phyloP scores from a whole-genome alignment of 352 stramenopile species.

The Globisporangium camurandrum region DNA sequence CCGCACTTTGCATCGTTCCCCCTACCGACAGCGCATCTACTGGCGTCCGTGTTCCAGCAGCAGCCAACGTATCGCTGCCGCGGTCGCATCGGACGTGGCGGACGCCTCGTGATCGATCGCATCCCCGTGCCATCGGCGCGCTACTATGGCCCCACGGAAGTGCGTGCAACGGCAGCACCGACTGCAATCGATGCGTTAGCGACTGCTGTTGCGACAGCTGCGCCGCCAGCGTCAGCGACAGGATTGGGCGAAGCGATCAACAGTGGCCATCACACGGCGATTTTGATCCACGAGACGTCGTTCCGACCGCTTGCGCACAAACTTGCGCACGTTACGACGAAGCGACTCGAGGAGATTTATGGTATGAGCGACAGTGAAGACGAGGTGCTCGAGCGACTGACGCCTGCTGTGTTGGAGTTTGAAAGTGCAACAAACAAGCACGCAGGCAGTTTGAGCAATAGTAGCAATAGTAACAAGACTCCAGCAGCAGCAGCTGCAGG shows the following conservation, averaged over 20 bases:
- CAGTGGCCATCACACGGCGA: constrained; percentile 36
- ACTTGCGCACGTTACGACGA: constrained; percentile 42
- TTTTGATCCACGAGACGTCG: constrained; percentile 59
- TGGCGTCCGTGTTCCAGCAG: constrained; percentile 63
- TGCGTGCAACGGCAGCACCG: constrained; percentile 24
- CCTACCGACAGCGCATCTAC: constrained; percentile 43
- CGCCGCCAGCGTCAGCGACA: constrained; percentile 1
- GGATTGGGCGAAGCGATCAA: constrained; percentile 11
- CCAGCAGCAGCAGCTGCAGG: constrained; percentile 14
- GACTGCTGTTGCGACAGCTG: neutral
- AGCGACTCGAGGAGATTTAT: constrained; percentile 73
- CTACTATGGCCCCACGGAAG: constrained; percentile 47
- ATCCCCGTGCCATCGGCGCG: constrained; percentile 45
- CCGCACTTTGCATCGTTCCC: constrained; percentile 64
- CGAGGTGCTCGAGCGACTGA: constrained; percentile 58
- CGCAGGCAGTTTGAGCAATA: constrained; percentile 5
- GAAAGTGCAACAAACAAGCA: constrained; percentile 24
- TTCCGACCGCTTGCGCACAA: constrained; percentile 44
- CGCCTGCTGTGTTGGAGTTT: constrained; percentile 42
- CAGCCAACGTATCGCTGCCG: constrained; percentile 65
- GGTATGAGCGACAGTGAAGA: constrained; percentile 83
- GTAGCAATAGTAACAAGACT: constrained; percentile 12
- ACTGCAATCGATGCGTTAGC: neutral
- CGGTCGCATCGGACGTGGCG: constrained; percentile 61
- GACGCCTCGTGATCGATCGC: constrained; percentile 66